Conservation (phyloP, 345 rosid genomes). For the Eucalyptus tenuipes region DNA sequence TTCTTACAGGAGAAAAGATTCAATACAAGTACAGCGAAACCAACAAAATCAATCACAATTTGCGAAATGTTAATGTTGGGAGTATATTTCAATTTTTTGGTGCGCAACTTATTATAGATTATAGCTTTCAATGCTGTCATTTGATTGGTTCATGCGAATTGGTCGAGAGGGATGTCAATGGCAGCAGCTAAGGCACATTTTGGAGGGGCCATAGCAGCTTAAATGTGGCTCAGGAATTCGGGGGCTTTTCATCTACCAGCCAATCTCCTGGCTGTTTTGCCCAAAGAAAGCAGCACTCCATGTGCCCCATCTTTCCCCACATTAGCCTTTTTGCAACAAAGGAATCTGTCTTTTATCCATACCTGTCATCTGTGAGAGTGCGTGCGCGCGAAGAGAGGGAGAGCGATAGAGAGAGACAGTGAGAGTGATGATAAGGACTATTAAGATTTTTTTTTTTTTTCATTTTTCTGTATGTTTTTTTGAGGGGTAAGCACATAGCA, state of each 20-base stretch:
- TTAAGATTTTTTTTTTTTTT: no score
- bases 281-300: constrained; percentile 29
- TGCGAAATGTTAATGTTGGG: neutral
- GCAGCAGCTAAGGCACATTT: neutral
- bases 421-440: neutral
- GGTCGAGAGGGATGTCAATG: neutral
- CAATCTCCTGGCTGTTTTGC: neutral
- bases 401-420: neutral
- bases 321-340: constrained; percentile 8
- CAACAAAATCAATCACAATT: neutral
- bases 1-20: neutral
- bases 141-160: neutral
- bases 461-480: neutral
- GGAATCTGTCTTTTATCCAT: neutral
- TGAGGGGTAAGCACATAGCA: neutral
- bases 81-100: neutral
- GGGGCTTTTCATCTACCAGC: neutral
- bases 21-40: neutral
- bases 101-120: neutral
- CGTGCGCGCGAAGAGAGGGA: neutral
- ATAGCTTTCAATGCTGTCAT: neutral
- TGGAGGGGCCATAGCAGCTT: neutral
- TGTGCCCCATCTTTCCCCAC: constrained; percentile 41
- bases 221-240: neutral
- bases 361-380: neutral